A percentile compares a stretch with the other conserved stretches of the same genome.
phyloP scores from a whole-genome alignment of 2,329 filamentous ascomycete genomes.

The Beauveria medogensis region DNA sequence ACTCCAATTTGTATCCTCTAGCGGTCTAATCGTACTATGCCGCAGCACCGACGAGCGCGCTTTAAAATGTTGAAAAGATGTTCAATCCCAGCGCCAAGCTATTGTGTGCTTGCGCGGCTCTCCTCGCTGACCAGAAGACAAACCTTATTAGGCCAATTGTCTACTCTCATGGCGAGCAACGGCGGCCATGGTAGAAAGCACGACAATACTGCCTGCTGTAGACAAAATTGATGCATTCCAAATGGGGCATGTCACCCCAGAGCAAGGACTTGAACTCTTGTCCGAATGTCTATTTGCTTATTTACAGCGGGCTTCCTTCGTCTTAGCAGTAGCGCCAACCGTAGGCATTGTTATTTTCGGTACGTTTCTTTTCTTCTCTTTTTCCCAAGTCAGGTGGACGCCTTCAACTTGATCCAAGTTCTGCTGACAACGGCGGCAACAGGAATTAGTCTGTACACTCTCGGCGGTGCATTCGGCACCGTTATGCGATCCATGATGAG shows the following conservation, averaged over 20 bases:
- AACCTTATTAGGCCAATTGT: neutral
- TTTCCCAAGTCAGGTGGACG: no score
- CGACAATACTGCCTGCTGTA: neutral
- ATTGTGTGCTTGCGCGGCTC: neutral
- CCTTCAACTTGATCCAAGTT: neutral
- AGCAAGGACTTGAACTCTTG: slow-evolving; percentile 1
- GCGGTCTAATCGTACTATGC: neutral
- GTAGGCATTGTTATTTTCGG: neutral
- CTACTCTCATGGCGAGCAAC: slow-evolving; percentile 4
- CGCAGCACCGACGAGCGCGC: neutral
- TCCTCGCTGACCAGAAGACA: neutral
- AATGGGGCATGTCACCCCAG: neutral
- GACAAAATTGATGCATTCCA: neutral
- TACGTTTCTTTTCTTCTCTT: neutral
- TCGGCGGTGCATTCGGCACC: slow-evolving; percentile 2
- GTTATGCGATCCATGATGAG: slow-evolving; percentile 7
- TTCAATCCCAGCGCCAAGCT: neutral
- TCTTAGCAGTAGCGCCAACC: slow-evolving; percentile 1
- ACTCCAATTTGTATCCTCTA: neutral
- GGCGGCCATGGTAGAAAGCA: neutral
- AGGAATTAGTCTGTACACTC: neutral
- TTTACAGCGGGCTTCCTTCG: neutral
- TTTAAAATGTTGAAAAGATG: neutral
- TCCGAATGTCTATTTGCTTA: neutral
- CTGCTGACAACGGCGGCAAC: neutral